phyloP scores from a whole-genome alignment of 2,329 filamentous ascomycete genomes.

The Calonectria pseudoreteaudii region DNA sequence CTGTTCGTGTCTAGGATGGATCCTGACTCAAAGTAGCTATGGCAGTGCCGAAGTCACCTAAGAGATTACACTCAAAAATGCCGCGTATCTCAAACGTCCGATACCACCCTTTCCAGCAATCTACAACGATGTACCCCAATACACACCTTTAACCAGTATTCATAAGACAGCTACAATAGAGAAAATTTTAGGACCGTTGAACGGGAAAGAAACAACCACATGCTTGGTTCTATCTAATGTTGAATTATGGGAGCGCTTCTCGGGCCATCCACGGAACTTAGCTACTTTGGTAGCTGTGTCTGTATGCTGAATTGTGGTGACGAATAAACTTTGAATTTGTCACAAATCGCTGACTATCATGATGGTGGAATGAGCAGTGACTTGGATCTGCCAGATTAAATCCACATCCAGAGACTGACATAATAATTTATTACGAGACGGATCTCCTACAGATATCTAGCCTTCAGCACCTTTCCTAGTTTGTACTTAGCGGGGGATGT shows the following conservation, averaged over 20 bases:
- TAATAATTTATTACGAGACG: neutral
- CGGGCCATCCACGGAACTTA: neutral
- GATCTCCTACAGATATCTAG: neutral
- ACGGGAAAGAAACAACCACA: too few relatives aligned
- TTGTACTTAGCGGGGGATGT: neutral
- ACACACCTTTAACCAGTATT: too few relatives aligned
- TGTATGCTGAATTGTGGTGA: neutral
- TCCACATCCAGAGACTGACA: neutral
- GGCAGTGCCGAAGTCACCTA: too few relatives aligned
- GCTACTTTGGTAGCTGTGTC: neutral
- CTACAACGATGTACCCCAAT: too few relatives aligned
- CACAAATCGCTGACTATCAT: neutral
- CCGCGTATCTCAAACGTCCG: too few relatives aligned
- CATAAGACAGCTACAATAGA: too few relatives aligned
- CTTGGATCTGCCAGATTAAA: neutral
- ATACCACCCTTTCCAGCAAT: too few relatives aligned
- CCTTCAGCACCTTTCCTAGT: neutral
- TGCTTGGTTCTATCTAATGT: too few relatives aligned
- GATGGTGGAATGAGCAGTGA: neutral
- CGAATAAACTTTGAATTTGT: neutral
- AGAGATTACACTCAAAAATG: too few relatives aligned
- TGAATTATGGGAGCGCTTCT: too few relatives aligned
- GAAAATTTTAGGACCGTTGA: too few relatives aligned
- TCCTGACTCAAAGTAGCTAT: too few relatives aligned
- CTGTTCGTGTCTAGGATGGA: neutral